phyloP scores from a whole-genome alignment of 164 flowering plant species.

The Hamamelis virginiana region DNA sequence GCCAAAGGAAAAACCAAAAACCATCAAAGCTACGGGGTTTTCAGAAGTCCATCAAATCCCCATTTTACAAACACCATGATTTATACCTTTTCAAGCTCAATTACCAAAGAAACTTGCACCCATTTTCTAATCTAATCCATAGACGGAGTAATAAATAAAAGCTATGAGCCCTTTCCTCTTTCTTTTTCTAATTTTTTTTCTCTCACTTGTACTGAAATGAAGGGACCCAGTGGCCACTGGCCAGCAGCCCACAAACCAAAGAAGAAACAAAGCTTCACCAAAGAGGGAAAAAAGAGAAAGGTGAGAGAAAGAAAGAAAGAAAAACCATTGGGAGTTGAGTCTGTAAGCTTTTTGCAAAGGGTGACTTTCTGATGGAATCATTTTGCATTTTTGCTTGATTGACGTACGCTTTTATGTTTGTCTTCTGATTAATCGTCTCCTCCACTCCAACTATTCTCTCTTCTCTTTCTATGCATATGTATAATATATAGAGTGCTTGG shows the following conservation, averaged over 20 bases:
- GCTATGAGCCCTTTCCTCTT: too few species aligned
- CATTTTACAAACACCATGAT: conserved; percentile 12
- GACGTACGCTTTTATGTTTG: conserved; percentile 23
- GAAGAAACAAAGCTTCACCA: neutral
- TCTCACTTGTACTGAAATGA: neutral
- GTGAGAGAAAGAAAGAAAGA: neutral
- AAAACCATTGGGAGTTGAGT: conserved; percentile 6
- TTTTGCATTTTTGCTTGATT: conserved; percentile 19
- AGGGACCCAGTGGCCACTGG: neutral
- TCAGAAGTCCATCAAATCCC: conserved; percentile 7
- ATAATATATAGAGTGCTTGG: too few species aligned
- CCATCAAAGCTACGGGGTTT: neutral
- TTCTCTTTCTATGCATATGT: too few species aligned
- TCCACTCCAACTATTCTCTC: neutral
- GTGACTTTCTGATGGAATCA: conserved; percentile 20
- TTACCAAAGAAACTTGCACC: conserved; percentile 12
- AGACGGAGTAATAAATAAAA: too few species aligned
- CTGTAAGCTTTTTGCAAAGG: conserved; percentile 10
- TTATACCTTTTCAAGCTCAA: conserved; percentile 16
- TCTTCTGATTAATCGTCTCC: conserved; percentile 4
- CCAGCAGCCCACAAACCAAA: conserved; percentile 6
- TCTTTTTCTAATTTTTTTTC: neutral
- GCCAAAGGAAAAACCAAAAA: neutral
- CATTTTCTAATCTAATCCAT: too few species aligned
- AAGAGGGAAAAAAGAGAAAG: neutral